Base-by-base conservation (phyloP, 2,329 filamentous ascomycete species). In the Venturia oleaginea region DNA sequence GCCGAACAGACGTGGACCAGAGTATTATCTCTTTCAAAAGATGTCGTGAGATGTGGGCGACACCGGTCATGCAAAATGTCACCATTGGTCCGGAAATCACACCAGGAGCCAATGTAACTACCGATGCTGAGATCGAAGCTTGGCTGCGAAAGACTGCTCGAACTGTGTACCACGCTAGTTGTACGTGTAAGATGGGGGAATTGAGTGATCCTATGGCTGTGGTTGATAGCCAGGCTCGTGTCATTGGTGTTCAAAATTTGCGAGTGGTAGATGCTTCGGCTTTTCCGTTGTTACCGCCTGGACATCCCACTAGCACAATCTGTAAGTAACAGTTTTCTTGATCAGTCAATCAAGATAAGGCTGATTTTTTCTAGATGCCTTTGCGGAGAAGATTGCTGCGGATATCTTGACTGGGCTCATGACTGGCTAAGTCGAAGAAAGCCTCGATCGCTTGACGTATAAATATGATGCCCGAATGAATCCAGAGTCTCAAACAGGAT, bases 161-260 rank as follows among this genome's bases (percentile, higher is more conserved):
- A 37, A 37, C 34, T 10, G 34, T 37, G 34, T 37, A 86, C 65
- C 84, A 86, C 68, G 79, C 83, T 0, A 77, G 77, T 0, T 84
- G 83, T 2, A 85, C 83, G 0, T 83, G 80, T 68, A 81, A 81
- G 43, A 84, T 86, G 77, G 81, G 82, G 13, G 76, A 76, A 19
- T 70, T 76, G 1, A 75, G 76, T 32, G 79, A 85, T 63, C 70
- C 73, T 0, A 77, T 74, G 61, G 80, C 82, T 11, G 61, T 63
- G 17, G 43, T 63, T 13, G 61, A 63, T 34, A 15, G 13, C n/a
- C 11, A 57, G n/a, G 15, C 37, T 3, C 61, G 37, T 40, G 71
- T 76, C 19, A 74, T 75, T 66, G 75, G 74, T 7, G 71, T 70
- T 13, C 40, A 61, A 8, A 75, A 75, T 60, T 70, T 76, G 19